Base-by-base conservation (phyloP, 495 filamentous ascomycete species). In the Amniculicola lignicola region DNA sequence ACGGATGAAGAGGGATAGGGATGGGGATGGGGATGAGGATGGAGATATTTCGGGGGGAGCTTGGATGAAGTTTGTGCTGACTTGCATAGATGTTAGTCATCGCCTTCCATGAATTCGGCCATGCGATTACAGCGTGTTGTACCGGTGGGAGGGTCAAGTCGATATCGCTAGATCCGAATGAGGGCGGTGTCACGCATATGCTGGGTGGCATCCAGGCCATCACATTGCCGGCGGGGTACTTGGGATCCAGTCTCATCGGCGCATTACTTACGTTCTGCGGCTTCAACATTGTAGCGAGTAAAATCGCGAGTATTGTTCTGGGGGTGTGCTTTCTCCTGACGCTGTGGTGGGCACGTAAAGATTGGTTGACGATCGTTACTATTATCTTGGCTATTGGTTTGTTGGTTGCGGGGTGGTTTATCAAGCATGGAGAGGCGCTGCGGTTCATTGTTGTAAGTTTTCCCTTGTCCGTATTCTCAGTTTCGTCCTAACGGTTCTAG, bases 31-130 rank as follows among this genome's bases (percentile, higher is more conserved):
- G n/a, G n/a, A n/a, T n/a, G n/a, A n/a, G n/a, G n/a, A n/a, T n/a
- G n/a, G n/a, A n/a, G n/a, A n/a, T n/a, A n/a, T n/a, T n/a, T n/a
- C n/a, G n/a, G n/a, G n/a, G n/a, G n/a, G n/a, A n/a, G n/a, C n/a
- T n/a, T n/a, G n/a, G n/a, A n/a, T n/a, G n/a, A n/a, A 14, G 18
- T 49, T 6, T 9, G 37, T 6, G 39, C 38, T 54, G 21, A 57
- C 10, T 24, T 18, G n/a, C 25, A 37, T 54, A 84, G 83, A 90
- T 90, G 87, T 79, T 90, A 28, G 86, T 89, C 10, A 90, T 90
- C 45, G 86, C 87, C 25, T 90, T 89, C 71, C 86, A 90, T 74
- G 87, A 90, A 67, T 90, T 89, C 69, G 79, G 83, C 25, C 87
- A 90, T 72, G 87, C 87, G 38, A 82, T 86, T 58, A 82, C 83